Percentiles rank a stretch among this genome's conserved stretches.
phyloP scores from a whole-genome alignment of 441 rosid species.

The Erodium moschatum region DNA sequence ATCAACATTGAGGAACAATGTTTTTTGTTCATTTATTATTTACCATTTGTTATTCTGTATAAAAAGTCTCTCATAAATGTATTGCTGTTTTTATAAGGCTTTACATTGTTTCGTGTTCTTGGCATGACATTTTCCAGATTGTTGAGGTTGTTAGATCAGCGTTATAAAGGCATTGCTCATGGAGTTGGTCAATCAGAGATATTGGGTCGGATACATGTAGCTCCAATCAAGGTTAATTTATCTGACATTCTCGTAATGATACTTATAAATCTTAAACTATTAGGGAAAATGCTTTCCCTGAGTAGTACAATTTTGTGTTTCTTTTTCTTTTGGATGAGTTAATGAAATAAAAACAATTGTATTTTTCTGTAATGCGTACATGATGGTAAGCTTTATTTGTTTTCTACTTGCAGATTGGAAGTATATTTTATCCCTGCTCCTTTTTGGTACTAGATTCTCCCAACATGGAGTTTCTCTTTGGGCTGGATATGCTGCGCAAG shows the following conservation, averaged over 20 bases:
- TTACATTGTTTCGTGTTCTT: conserved; percentile 9
- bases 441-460: conserved; percentile 87
- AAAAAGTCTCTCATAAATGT: background rate
- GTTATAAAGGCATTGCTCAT: conserved; percentile 89
- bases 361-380: background rate
- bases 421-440: conserved; percentile 79
- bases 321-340: background rate
- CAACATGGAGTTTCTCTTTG: conserved; percentile 93
- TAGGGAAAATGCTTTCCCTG: background rate
- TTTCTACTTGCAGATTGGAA: conserved; percentile 57
- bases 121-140: conserved; percentile 37
- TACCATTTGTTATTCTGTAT: background rate
- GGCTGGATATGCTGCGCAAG: conserved; percentile 98
- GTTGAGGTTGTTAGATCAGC: conserved; percentile 82
- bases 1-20: background rate
- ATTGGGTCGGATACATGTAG: conserved; percentile 89
- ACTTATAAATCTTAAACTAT: background rate
- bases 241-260: background rate
- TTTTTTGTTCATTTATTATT: background rate
- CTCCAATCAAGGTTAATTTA: conserved; percentile 73
- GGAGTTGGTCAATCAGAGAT: conserved; percentile 99
- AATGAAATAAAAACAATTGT: background rate
- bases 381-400: background rate
- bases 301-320: background rate
- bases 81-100: background rate